phyloP scores from a whole-genome alignment of 2,329 filamentous ascomycete genomes.

The Calonectria pteridis region DNA sequence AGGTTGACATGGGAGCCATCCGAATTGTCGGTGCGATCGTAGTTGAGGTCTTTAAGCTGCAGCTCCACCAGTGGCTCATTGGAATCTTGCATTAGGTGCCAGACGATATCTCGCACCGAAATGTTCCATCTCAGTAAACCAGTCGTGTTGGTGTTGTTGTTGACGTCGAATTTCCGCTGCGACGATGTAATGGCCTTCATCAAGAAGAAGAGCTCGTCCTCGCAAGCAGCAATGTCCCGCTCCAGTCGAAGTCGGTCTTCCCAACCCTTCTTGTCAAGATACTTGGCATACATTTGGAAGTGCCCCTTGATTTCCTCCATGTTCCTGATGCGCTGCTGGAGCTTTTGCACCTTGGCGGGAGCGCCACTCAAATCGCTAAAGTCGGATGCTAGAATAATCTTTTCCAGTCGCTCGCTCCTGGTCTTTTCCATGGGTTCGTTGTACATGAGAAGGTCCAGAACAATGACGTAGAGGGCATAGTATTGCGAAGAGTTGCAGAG shows the following conservation, averaged over 20 bases:
- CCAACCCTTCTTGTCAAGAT: conserved; percentile 91
- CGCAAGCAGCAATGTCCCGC: conserved; percentile 87
- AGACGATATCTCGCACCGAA: conserved; percentile 94
- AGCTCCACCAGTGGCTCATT: conserved; percentile 92
- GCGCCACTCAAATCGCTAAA: conserved; percentile 97
- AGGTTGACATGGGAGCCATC: conserved; percentile 97
- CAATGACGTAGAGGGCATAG: conserved; percentile 98
- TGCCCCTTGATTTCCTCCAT: conserved; percentile 96
- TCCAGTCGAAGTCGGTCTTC: conserved; percentile 91
- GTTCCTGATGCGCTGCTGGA: conserved; percentile 93
- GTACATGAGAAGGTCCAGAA: conserved; percentile 94
- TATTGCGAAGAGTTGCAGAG: conserved; percentile 98
- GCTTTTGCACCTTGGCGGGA: conserved; percentile 89
- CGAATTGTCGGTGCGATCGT: conserved; percentile 95
- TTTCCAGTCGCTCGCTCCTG: conserved; percentile 93
- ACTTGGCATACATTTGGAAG: conserved; percentile 92
- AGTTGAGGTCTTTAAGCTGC: conserved; percentile 90
- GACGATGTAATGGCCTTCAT: conserved; percentile 99
- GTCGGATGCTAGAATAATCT: conserved; percentile 98
- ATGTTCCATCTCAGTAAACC: conserved; percentile 93
- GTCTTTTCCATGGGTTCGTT: conserved; percentile 97
- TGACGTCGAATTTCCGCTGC: conserved; percentile 83
- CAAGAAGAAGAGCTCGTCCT: conserved; percentile 98
- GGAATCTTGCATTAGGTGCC: conserved; percentile 92
- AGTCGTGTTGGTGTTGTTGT: conserved; percentile 78